These are phyloP conservation scores for Piromyces sp. DNA, from an alignment of 192 early-diverging fungal species.

Conservation along the genomic window DNA sequence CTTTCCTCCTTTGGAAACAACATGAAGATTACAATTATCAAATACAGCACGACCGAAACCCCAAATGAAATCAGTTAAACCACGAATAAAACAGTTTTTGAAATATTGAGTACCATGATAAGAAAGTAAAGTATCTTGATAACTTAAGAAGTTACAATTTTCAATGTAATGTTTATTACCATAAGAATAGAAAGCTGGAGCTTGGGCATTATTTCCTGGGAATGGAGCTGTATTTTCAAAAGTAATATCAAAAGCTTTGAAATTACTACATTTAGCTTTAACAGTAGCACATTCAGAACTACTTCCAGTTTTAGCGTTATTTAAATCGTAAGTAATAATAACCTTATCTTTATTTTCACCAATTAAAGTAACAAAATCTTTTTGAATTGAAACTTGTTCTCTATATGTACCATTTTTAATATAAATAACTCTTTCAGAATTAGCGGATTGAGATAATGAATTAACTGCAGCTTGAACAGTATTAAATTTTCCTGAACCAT, in stretches of 20 bases:
- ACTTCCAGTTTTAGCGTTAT: neutral
- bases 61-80: too few species aligned
- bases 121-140: neutral
- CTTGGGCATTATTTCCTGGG: neutral
- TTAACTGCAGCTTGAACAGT: neutral
- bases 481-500: slow-evolving; percentile 1
- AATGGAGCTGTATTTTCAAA: slow-evolving; percentile 2
- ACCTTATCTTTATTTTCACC: neutral
- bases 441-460: neutral
- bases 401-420: slow-evolving; percentile 1
- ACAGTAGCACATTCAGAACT: slow-evolving; percentile 1
- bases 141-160: too few species aligned
- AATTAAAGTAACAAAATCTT: neutral
- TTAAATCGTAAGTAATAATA: slow-evolving; percentile 1
- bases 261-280: neutral
- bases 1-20: neutral
- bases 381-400: slow-evolving; percentile 1
- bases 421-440: slow-evolving; percentile 1
- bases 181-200: neutral
- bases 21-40: neutral
- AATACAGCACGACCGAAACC: neutral
- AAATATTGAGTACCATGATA: neutral
- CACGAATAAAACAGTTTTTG: neutral
- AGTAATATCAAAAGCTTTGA: slow-evolving; percentile 3
- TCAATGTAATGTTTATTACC: neutral